These are phyloP conservation scores for Gossypium herbaceum DNA, from an alignment of 345 rosid species.

Conservation along the genomic window DNA sequence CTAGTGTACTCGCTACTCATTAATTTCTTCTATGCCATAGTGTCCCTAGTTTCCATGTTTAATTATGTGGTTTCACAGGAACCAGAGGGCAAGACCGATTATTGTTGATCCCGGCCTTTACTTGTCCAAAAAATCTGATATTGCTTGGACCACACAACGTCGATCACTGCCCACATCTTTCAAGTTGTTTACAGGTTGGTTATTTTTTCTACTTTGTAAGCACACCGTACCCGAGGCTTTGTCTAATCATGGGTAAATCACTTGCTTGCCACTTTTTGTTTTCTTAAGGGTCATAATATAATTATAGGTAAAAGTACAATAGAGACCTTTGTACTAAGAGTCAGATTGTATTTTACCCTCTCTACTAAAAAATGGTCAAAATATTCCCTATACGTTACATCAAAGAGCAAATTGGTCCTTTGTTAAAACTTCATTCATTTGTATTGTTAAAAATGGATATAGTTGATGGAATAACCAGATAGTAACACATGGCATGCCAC, in stretches of 20 bases:
- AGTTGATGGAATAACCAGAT: too few relatives aligned
- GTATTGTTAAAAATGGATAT: too few relatives aligned
- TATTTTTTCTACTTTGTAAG: background rate
- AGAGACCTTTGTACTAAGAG: too few relatives aligned
- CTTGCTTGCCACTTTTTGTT: background rate
- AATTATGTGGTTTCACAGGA: slow-evolving; percentile 40
- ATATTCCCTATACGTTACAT: too few relatives aligned
- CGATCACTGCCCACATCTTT: slow-evolving; percentile 84
- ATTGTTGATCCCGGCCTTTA: slow-evolving; percentile 92
- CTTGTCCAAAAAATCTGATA: slow-evolving; percentile 79
- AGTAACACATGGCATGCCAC: too few relatives aligned
- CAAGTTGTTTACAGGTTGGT: slow-evolving; percentile 79
- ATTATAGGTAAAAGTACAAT: background rate
- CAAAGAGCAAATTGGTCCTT: too few relatives aligned
- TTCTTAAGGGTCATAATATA: background rate
- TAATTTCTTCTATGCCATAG: background rate
- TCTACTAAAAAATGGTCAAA: too few relatives aligned
- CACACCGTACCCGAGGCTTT: background rate
- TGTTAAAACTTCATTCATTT: too few relatives aligned
- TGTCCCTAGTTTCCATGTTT: background rate
- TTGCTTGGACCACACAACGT: slow-evolving; percentile 86
- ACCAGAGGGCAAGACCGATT: slow-evolving; percentile 79
- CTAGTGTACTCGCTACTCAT: background rate
- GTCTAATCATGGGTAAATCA: background rate
- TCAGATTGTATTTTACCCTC: too few relatives aligned